phyloP scores from a whole-genome alignment of 495 filamentous ascomycete genomes.

The Mycothermus thermophilus region DNA sequence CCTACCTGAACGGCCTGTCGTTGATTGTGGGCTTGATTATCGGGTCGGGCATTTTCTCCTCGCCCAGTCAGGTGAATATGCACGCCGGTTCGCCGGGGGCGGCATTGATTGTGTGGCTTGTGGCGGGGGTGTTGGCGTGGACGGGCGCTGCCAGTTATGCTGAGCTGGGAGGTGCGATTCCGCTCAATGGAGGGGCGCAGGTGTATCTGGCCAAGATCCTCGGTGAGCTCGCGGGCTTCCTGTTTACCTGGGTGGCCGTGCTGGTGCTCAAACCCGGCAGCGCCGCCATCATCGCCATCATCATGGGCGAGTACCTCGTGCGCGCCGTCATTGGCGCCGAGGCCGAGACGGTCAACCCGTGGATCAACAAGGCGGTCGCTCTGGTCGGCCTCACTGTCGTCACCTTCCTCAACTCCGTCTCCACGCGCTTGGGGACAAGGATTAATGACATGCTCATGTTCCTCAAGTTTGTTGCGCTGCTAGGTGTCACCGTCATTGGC shows the following conservation, averaged over 20 bases:
- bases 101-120: conserved; percentile 73
- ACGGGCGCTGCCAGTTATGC: conserved; percentile 94
- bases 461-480: conserved; percentile 80
- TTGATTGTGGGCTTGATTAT: conserved; percentile 88
- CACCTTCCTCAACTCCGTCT: conserved; percentile 76
- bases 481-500: conserved; percentile 77
- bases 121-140: conserved; percentile 88
- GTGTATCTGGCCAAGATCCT: conserved; percentile 92
- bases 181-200: conserved; percentile 86
- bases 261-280: conserved; percentile 87
- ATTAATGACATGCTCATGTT: conserved; percentile 89
- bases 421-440: conserved; percentile 71
- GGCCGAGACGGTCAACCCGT: conserved; percentile 56
- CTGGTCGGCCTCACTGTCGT: conserved; percentile 60
- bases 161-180: conserved; percentile 89
- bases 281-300: conserved; percentile 88
- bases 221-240: conserved; percentile 78
- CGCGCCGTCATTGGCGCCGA: conserved; percentile 73
- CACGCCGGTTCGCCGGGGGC: conserved; percentile 90
- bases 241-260: conserved; percentile 93
- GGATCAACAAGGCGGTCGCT: conserved; percentile 85
- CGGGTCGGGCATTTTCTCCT: conserved; percentile 94
- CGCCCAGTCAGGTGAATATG: conserved; percentile 82
- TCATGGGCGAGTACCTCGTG: conserved; percentile 94
- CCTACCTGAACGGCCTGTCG: conserved; percentile 84